Evolutionary conservation across 78 protist species (phyloP), one percentile per base, ranked within the genome.

Genomic region (Isochrysis galbana): DNA sequence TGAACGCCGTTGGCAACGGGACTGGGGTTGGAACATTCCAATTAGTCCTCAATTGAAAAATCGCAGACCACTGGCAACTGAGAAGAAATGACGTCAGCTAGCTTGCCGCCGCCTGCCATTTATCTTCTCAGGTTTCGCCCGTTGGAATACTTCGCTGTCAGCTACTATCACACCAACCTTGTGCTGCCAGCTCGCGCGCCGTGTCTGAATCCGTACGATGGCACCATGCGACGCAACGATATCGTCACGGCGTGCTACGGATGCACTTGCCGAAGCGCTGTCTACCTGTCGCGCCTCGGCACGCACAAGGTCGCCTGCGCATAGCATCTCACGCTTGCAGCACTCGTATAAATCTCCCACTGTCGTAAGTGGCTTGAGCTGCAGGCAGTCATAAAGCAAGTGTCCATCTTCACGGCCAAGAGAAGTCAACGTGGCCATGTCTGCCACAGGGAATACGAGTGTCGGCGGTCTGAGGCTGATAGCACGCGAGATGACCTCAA

Each of bases 361-460:
- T n/a, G 95, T 91, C 14, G 95, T 91, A 14, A 94, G 94, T 70
- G 90, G 92, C 54, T 86, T 90, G 25, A 96, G 91, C 1, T 93
- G 83, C 78, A 93, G 32, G 90, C 96, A 94, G 61, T 96, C 97
- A 29, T 94, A 82, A 0, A 96, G 42, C 29, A 69, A 61, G 39
- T 51, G 38, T 7, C 90, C 94, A 29, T 90, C 90, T 34, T 89
- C 90, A 94, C 95, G 51, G 91, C 90, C 45, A 36, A 51, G 29
- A 2, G 54, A 5, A 21, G 74, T 48, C 41, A 36, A 25, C 3
- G n/a, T 17, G 45, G 14, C 45, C 23, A 72, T 51, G 44, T 90
- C 61, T 41, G 87, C 47, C 34, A 54, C 80, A 7, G 91, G 91
- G 78, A 87, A 87, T 48, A 7, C 77, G 80, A 87, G 74, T 32